Evolutionary conservation across 2,329 filamentous ascomycete genomes (phyloP).

Genomic region (Fusarium sp.): DNA sequence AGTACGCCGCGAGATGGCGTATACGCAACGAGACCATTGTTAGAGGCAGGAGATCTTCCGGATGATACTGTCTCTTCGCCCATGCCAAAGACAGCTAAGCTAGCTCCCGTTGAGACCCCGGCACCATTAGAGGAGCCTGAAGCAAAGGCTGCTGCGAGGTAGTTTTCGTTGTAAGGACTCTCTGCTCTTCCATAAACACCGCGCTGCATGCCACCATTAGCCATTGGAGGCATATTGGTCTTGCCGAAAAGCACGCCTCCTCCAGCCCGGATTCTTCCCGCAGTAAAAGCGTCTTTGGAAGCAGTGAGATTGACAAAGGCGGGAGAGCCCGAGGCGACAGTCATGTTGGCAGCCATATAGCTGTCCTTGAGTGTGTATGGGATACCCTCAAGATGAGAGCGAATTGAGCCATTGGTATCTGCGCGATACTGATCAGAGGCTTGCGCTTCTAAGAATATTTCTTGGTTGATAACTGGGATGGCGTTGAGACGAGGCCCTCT

Average conservation of each 20-base stretch:
- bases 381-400: constrained; percentile 11
- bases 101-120: neutral
- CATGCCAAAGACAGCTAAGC: constrained; percentile 3
- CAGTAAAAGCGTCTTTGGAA: too few species aligned
- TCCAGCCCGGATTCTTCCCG: neutral
- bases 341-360: too few species aligned
- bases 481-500: too few species aligned
- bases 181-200: constrained; percentile 17
- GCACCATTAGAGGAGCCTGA: constrained; percentile 5
- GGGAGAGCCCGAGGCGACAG: too few species aligned
- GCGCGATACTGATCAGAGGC: too few species aligned
- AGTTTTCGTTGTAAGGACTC: neutral
- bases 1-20: constrained; percentile 31
- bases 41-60: constrained; percentile 21
- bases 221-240: constrained; percentile 18
- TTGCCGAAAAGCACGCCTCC: constrained; percentile 6
- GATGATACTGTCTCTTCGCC: constrained; percentile 7
- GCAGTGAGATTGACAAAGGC: too few species aligned
- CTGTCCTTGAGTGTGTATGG: too few species aligned
- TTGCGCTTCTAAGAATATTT: too few species aligned
- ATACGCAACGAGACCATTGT: constrained; percentile 32
- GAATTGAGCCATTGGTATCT: too few species aligned
- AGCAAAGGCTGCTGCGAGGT: constrained; percentile 9
- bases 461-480: too few species aligned
- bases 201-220: constrained; percentile 8